phyloP scores from a whole-genome alignment of 2,329 filamentous ascomycete species.

The Penicillium italicum region DNA sequence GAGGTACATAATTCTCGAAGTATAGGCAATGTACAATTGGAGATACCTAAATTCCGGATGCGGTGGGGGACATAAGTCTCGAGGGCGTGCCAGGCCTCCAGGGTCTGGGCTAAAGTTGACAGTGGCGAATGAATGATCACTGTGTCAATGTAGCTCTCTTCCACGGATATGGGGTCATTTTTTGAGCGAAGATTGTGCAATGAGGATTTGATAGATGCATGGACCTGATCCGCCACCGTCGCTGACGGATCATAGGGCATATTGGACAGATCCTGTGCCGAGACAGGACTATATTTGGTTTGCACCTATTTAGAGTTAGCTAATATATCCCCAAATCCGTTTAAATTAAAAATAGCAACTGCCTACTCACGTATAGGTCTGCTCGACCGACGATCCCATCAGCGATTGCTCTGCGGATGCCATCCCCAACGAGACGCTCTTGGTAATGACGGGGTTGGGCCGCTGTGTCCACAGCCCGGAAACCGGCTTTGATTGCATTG shows the following conservation, averaged over 20 bases:
- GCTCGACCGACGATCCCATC: constrained; percentile 57
- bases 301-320: constrained; percentile 55
- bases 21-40: constrained; percentile 62
- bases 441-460: constrained; percentile 75
- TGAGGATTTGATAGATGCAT: constrained; percentile 64
- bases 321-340: neutral
- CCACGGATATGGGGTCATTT: constrained; percentile 25
- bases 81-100: constrained; percentile 64
- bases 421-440: constrained; percentile 66
- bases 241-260: constrained; percentile 61
- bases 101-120: constrained; percentile 49
- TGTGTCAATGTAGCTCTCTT: constrained; percentile 55
- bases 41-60: constrained; percentile 69
- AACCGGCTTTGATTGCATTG: constrained; percentile 64
- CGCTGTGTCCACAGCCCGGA: constrained; percentile 72
- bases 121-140: constrained; percentile 59
- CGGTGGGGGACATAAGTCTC: constrained; percentile 62
- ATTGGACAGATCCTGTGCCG: constrained; percentile 58
- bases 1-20: constrained; percentile 52
- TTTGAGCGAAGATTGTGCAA: constrained; percentile 55
- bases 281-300: constrained; percentile 73
- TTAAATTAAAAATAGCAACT: neutral
- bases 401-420: constrained; percentile 58
- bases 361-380: constrained; percentile 59
- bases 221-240: constrained; percentile 62